Percentiles rank a stretch among this genome's conserved stretches.
Evolutionary conservation across 2,329 filamentous ascomycete genomes (phyloP).

Genomic region (Teratosphaeria viscida): DNA sequence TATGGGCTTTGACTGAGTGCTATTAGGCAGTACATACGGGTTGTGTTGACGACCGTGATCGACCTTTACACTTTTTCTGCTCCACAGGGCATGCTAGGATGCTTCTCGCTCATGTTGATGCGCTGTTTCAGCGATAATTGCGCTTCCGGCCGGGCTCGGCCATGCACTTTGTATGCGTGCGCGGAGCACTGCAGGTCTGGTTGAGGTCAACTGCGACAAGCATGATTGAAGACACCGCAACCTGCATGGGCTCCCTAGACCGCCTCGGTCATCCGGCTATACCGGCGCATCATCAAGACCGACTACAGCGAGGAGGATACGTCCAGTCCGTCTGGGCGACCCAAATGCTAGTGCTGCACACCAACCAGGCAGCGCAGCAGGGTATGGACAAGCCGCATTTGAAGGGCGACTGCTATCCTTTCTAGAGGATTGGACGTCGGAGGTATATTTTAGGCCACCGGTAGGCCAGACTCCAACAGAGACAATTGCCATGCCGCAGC

Average conservation of each 20-base stretch:
- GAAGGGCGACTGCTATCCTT: neutral
- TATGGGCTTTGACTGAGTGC: neutral
- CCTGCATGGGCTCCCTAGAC: neutral
- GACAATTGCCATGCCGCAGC: no score
- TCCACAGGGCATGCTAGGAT: neutral
- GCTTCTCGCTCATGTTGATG: no score
- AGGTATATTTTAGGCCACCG: no score
- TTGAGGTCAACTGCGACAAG: neutral
- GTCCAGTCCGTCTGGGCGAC: neutral
- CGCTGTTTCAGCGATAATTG: no score
- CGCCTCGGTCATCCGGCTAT: neutral
- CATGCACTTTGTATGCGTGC: no score
- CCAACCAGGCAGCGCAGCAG: neutral
- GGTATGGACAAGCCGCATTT: neutral
- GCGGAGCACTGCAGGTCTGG: neutral
- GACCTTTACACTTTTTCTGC: neutral
- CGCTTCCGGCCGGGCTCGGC: no score
- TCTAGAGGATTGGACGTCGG: neutral
- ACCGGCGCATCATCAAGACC: neutral
- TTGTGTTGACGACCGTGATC: neutral
- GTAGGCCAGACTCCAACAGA: no score
- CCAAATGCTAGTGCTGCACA: neutral
- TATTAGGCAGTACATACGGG: neutral
- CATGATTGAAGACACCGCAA: neutral
- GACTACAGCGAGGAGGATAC: neutral